phyloP scores from a whole-genome alignment of 441 rosid species.

The Theobroma grandiflorum region DNA sequence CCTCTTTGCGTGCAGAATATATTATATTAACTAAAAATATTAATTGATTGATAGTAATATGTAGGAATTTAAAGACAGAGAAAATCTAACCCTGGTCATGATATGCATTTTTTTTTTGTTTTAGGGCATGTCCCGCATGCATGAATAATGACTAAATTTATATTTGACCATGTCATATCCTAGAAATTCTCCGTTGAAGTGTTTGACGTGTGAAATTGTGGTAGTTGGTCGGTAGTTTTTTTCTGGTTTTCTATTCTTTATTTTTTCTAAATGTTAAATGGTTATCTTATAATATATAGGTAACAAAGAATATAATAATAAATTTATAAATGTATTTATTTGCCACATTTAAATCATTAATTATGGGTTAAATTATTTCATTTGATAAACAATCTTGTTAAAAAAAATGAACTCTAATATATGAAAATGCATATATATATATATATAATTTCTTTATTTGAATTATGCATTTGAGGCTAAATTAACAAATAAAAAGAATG shows the following conservation, averaged over 20 bases:
- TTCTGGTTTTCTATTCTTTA: not conserved
- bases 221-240: constrained; percentile 17
- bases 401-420: too few relatives aligned
- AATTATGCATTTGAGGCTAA: not conserved
- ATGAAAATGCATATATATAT: too few relatives aligned
- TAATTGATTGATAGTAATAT: too few relatives aligned
- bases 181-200: not conserved
- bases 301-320: too few relatives aligned
- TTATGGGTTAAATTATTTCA: too few relatives aligned
- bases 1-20: not conserved
- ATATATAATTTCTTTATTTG: too few relatives aligned
- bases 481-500: too few relatives aligned
- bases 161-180: not conserved
- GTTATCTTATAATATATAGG: too few relatives aligned
- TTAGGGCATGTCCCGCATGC: not conserved
- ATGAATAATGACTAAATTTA: constrained; percentile 3
- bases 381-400: too few relatives aligned
- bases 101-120: constrained; percentile 3
- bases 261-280: too few relatives aligned
- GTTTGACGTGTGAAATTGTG: not conserved
- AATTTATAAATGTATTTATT: too few relatives aligned
- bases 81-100: not conserved
- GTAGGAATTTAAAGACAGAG: not conserved
- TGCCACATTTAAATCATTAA: too few relatives aligned
- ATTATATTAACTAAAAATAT: not conserved